Base-by-base conservation (phyloP, 768 basidiomycete genomes). In the Agaricus blazei region DNA sequence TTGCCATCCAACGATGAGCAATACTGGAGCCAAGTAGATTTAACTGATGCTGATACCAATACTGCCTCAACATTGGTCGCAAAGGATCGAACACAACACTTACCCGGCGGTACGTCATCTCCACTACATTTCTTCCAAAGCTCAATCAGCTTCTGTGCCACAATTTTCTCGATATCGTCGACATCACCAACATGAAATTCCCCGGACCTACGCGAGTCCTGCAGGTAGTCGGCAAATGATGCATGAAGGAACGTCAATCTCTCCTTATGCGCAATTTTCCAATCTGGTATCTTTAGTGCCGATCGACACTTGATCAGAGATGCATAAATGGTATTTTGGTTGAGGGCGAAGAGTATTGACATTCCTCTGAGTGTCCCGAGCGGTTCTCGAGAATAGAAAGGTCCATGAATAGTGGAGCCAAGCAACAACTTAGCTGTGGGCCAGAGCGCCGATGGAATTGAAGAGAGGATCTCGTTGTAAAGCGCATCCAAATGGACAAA, bases 181-280 rank as follows among this genome's bases (percentile, higher is more conserved):
- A 1, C 38, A n/a, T 14, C 4, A 40, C 8, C 7, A 77, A 37
- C 8, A 14, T 37, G 36, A 14, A 37, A 37, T 7, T 37, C 36
- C 36, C 14, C 14, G 7, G 36, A 37, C 14, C 14, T 37, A 14
- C 8, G 7, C 36, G 36, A 14, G 14, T 37, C 36, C 36, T 8
- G 7, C 19, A 19, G 19, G 19, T 19, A 19, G 19, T 19, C 19
- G 19, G 19, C 19, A 19, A 19, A 19, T 19, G 61, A 78, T 85
- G 51, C 81, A n/a, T 48, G 46, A 6, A 48, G 24, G 29, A 48
- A 48, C n/a, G 29, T 29, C n/a, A 48, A n/a, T 24, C 14, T 3
- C 6, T 37, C 9, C 24, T 15, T 19, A 29, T 24, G 9, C 5
- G 48, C 48, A 5, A 8, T 4, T 28, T 6, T 15, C 14, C 24